Conservation (phyloP, 2,329 filamentous ascomycete genomes). For the Aspergillus glaucus region DNA sequence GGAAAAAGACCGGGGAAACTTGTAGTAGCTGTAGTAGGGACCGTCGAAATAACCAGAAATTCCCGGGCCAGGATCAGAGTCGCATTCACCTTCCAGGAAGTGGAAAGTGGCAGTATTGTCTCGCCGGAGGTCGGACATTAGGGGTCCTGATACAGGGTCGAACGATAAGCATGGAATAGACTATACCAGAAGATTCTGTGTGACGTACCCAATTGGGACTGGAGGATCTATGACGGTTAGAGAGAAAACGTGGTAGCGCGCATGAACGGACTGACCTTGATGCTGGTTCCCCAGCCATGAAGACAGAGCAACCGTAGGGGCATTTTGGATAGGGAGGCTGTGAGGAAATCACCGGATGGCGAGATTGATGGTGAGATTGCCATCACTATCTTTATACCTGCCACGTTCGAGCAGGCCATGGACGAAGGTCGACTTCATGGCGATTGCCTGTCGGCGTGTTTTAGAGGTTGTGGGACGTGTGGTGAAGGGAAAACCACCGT, state of each 20-base stretch:
- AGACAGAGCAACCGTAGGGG: conserved; percentile 27
- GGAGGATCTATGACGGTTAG: conserved; percentile 19
- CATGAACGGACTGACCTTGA: conserved; percentile 13
- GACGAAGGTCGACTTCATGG: no score
- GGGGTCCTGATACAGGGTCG: conserved; percentile 11
- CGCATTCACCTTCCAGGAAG: conserved; percentile 24
- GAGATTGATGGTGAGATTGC: neutral
- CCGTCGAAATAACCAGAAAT: conserved; percentile 25
- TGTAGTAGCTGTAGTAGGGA: conserved; percentile 29
- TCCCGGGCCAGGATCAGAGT: conserved; percentile 22
- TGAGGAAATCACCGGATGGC: neutral
- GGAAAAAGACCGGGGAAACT: conserved; percentile 20
- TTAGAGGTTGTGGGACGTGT: no score
- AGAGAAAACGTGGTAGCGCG: neutral
- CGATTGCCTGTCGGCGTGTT: no score
- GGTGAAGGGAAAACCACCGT: no score
- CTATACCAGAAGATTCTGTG: neutral
- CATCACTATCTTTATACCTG: neutral
- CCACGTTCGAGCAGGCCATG: no score
- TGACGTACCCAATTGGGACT: conserved; percentile 21
- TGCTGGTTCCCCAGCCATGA: conserved; percentile 29
- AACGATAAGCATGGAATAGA: neutral
- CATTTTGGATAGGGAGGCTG: conserved; percentile 9
- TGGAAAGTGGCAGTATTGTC: conserved; percentile 26
- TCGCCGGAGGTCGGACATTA: conserved; percentile 20